Base-by-base conservation (phyloP, 805 yeast species). In the Brettanomyces nanus region DNA sequence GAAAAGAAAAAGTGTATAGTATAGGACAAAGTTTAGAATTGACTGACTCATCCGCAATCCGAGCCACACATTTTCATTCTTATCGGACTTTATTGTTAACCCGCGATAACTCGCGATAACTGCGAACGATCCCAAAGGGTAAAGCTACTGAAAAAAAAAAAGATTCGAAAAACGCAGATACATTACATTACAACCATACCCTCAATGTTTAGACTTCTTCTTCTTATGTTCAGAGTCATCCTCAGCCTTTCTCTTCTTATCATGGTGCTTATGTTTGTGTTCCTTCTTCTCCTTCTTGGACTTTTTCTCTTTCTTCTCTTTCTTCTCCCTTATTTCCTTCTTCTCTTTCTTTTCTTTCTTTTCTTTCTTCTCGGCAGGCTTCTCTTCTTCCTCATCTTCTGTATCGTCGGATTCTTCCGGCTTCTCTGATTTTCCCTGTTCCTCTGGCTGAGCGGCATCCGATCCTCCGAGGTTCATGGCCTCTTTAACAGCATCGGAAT, bases 401-500 rank as follows among this genome's bases (percentile, higher is more conserved):
- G 66, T 68, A 62, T 69, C 63, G 57, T 70, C 65, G 39, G 62
- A 58, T 53, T 69, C 58, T 48, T 65, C 62, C 37, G 63, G 62
- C 48, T 67, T 59, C 54, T 61, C 58, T 35, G 58, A 63, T 38
- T 58, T 62, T 37, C 59, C 63, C 20, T 54, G 62, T 36, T 59
- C 64, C 39, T 53, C 56, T 32, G 51, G 53, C 39, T 51, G 60
- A 32, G 53, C 39, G 31, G 55, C 38, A 43, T 61, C 66, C 29
- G 45, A 41, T 33, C 44, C 57, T 32, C 71, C 75, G 55, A 82
- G 72, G 38, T 80, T 77, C 65, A 92, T 73, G 39, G 97, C 98
- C 65, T 83, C 85, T 61, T 82, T 76, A 68, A 92, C 84, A 49
- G 97, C 97, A 51, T 86, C 95, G 31, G 90, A 67, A 61, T 92